These are phyloP conservation scores for Aspergillus biplanus DNA, from an alignment of 495 filamentous ascomycete genomes.

Conservation along the genomic window DNA sequence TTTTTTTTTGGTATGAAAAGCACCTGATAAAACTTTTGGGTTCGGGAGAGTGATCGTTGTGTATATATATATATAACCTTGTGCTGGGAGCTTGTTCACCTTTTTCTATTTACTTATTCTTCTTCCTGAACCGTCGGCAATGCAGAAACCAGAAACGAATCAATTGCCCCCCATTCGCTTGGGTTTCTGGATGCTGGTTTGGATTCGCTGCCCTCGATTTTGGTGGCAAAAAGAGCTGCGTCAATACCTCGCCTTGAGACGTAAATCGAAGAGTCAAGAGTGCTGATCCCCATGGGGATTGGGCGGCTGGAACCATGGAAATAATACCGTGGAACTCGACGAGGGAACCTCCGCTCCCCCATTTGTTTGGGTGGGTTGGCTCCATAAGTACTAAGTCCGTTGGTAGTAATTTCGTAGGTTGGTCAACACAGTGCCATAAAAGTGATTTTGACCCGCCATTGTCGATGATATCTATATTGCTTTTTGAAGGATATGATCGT, in stretches of 20 bases:
- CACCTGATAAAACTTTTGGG: not conserved
- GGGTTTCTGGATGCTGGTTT: not conserved
- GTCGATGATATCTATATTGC: too few relatives aligned
- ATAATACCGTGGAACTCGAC: slow-evolving; percentile 32
- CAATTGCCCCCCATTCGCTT: not conserved
- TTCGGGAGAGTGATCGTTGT: slow-evolving; percentile 3
- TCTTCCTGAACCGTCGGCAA: not conserved
- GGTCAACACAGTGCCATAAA: not conserved
- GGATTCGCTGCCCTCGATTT: slow-evolving; percentile 3
- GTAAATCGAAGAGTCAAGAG: not conserved
- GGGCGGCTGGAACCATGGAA: slow-evolving; percentile 38
- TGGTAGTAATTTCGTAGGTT: too few relatives aligned
- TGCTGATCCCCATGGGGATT: slow-evolving; percentile 27
- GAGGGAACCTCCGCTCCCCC: not conserved
- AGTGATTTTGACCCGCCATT: not conserved
- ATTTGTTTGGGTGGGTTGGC: slow-evolving; percentile 3
- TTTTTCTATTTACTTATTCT: not conserved
- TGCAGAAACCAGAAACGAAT: not conserved
- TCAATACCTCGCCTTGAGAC: too few relatives aligned
- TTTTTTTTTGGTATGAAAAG: not conserved
- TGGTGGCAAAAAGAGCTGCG: slow-evolving; percentile 1
- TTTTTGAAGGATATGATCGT: not conserved
- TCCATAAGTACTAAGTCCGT: not conserved
- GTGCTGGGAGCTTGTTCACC: not conserved
- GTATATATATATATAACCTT: slow-evolving; percentile 3